Conservation (phyloP, 305 asterid species). For the Galium porrigens region DNA sequence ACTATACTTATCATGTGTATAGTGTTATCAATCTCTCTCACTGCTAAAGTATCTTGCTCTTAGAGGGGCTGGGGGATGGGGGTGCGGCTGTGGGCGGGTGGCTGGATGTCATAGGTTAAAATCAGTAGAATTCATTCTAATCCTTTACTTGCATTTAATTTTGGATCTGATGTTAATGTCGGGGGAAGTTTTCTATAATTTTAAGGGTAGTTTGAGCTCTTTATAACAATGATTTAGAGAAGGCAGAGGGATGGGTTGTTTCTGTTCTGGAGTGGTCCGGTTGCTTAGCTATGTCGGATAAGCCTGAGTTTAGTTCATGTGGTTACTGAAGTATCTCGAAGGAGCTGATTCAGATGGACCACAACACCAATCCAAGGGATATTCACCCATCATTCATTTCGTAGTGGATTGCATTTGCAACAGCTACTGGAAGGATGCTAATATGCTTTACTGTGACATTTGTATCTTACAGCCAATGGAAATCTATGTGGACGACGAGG, state of each 20-base stretch:
- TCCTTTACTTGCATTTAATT: not conserved
- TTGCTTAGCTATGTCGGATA: slow-evolving; percentile 14
- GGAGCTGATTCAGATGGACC: slow-evolving; percentile 40
- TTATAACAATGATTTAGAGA: not conserved
- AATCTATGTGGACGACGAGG: slow-evolving; percentile 84
- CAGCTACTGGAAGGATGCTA: slow-evolving; percentile 47
- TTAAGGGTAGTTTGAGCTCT: not conserved
- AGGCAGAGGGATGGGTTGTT: not conserved
- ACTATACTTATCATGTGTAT: slow-evolving; percentile 29
- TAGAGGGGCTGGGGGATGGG: not conserved
- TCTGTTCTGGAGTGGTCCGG: slow-evolving; percentile 8
- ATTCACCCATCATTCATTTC: slow-evolving; percentile 39
- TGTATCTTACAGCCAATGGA: slow-evolving; percentile 88
- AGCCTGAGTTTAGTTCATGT: slow-evolving; percentile 21
- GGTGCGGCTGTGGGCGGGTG: not conserved
- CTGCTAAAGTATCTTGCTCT: slow-evolving; percentile 15
- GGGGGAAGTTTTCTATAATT: not conserved
- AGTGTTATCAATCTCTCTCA: slow-evolving; percentile 24
- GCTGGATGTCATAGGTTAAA: not conserved
- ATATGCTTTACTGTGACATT: slow-evolving; percentile 58
- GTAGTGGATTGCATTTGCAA: slow-evolving; percentile 36
- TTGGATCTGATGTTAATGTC: not conserved
- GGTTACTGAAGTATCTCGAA: slow-evolving; percentile 22
- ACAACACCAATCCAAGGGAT: slow-evolving; percentile 27
- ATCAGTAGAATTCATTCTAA: not conserved